Conservation (phyloP, 1,284 basidiomycete species). For the Lentinula novae-zelandiae region DNA sequence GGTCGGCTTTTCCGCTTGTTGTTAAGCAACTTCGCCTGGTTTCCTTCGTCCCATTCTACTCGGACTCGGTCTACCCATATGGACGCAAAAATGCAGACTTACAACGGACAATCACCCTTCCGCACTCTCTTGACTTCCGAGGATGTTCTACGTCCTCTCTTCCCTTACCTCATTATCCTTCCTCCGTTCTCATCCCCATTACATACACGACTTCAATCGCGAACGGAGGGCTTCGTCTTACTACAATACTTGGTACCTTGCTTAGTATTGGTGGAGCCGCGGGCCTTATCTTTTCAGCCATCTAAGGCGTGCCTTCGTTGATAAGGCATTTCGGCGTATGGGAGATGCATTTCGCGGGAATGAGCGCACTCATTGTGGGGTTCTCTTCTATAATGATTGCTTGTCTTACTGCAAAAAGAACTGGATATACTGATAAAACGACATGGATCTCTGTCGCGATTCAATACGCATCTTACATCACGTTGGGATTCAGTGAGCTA, state of each 20-base stretch:
- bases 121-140: background rate
- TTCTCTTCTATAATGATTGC: background rate
- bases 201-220: background rate
- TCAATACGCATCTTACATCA: background rate
- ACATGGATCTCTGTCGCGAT: background rate
- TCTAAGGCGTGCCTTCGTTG: background rate
- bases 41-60: no score
- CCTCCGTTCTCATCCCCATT: background rate
- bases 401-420: background rate
- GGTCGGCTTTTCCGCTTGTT: no score
- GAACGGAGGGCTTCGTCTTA: background rate
- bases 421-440: background rate
- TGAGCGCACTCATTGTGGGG: background rate
- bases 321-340: background rate
- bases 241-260: background rate
- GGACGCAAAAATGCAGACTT: background rate
- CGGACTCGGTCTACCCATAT: no score
- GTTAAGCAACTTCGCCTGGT: no score
- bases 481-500: background rate
- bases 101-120: background rate
- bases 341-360: background rate
- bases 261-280: background rate
- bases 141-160: background rate
- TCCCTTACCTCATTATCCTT: background rate
- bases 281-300: background rate